Conservation (phyloP, 495 filamentous ascomycete species). For the Chaetomium cochliodes region DNA sequence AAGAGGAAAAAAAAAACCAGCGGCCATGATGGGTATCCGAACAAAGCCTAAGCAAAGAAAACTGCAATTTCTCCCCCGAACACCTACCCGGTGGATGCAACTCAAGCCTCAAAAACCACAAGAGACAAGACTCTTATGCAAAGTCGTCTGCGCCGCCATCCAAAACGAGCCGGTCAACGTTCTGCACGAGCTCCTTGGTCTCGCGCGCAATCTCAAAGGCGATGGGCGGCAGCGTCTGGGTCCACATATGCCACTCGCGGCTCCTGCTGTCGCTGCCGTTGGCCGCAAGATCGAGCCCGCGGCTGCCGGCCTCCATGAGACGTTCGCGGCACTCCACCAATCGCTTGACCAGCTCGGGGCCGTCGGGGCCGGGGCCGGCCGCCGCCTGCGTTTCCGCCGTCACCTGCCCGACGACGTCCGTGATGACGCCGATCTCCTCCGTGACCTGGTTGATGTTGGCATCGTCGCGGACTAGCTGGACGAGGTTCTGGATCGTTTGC, state of each 20-base stretch:
- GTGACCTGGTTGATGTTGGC: constrained; percentile 64
- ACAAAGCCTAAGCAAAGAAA: constrained; percentile 16
- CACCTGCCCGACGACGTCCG: constrained; percentile 66
- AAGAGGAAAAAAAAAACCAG: constrained; percentile 10
- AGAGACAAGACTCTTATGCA: constrained; percentile 28
- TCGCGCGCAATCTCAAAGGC: constrained; percentile 84
- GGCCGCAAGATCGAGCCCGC: constrained; percentile 56
- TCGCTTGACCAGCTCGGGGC: constrained; percentile 60
- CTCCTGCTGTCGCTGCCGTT: constrained; percentile 47
- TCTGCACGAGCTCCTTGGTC: constrained; percentile 68
- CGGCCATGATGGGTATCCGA: constrained; percentile 37
- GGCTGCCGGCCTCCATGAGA: constrained; percentile 64
- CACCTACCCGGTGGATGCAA: no score
- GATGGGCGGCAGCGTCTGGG: constrained; percentile 71
- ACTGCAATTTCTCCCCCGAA: no score
- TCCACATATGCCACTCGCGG: constrained; percentile 60
- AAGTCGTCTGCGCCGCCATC: constrained; percentile 47
- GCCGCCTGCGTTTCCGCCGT: constrained; percentile 60
- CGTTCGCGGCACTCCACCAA: constrained; percentile 63
- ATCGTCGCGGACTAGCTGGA: constrained; percentile 72
- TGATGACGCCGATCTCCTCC: constrained; percentile 69
- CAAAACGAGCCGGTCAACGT: constrained; percentile 43
- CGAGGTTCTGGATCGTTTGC: constrained; percentile 77
- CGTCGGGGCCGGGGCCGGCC: constrained; percentile 46
- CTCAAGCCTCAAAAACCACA: no score